phyloP scores from a whole-genome alignment of 129 eudicot genomes.

The Centrapalus pauciflorus region DNA sequence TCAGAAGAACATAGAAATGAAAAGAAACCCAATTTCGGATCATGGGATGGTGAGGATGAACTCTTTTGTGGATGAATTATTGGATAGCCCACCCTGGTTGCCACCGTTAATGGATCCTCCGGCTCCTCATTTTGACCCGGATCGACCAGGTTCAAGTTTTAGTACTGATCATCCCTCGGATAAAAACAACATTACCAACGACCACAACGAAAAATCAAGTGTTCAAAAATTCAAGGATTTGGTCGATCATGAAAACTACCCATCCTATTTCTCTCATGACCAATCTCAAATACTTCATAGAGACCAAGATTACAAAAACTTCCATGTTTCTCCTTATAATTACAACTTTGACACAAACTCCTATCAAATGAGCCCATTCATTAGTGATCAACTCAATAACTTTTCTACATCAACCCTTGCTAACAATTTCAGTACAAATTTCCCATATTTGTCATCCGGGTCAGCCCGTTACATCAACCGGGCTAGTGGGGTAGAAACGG shows the following conservation, averaged over 20 bases:
- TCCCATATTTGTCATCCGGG: slow-evolving; percentile 22
- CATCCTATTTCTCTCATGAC: slow-evolving; percentile 23
- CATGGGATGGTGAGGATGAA: slow-evolving; percentile 30
- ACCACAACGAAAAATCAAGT: slow-evolving; percentile 3
- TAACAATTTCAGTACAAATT: slow-evolving; percentile 19
- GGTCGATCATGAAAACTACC: slow-evolving; percentile 21
- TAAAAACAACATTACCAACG: slow-evolving; percentile 15
- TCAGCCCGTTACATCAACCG: slow-evolving; percentile 5
- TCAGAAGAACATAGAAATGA: slow-evolving; percentile 43
- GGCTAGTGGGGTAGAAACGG: slow-evolving; percentile 5
- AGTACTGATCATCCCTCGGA: slow-evolving; percentile 1
- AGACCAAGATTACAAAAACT: slow-evolving; percentile 35
- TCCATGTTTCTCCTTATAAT: slow-evolving; percentile 18
- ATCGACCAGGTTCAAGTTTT: slow-evolving; percentile 13
- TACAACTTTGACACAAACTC: slow-evolving; percentile 28
- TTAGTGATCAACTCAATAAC: slow-evolving; percentile 12
- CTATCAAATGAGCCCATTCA: slow-evolving; percentile 20
- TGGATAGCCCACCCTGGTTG: slow-evolving; percentile 41
- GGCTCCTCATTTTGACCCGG: slow-evolving; percentile 4
- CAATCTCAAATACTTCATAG: slow-evolving; percentile 23
- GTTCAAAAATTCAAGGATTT: slow-evolving; percentile 20
- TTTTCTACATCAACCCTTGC: slow-evolving; percentile 18
- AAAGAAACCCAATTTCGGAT: slow-evolving; percentile 25
- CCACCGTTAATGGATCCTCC: slow-evolving; percentile 50
- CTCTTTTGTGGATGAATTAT: slow-evolving; percentile 54